phyloP scores from a whole-genome alignment of 257 asterid species.

The Gentiana dahurica region DNA sequence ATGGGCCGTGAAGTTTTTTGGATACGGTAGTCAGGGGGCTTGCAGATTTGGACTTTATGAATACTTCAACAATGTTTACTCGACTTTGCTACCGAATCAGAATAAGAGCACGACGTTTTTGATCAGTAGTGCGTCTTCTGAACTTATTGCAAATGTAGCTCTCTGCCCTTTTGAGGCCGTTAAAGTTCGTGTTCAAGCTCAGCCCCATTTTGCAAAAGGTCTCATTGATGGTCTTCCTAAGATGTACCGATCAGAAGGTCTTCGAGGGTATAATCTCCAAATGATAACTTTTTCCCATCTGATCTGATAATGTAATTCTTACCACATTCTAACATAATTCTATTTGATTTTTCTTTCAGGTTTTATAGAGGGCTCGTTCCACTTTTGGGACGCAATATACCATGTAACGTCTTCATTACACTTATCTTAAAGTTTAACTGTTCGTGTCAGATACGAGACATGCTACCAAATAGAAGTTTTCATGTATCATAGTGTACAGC shows the following conservation, averaged over 20 bases:
- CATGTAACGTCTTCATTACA: constrained; percentile 23
- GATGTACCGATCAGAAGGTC: constrained; percentile 28
- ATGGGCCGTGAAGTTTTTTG: constrained; percentile 37
- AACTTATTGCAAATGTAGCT: constrained; percentile 30
- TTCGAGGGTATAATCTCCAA: constrained; percentile 25
- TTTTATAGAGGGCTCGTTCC: constrained; percentile 37
- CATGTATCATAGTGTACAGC: not conserved
- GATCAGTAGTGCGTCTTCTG: constrained; percentile 34
- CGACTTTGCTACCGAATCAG: constrained; percentile 24
- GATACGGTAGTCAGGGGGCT: constrained; percentile 43
- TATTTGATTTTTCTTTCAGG: constrained; percentile 19
- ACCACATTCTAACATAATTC: too few species aligned
- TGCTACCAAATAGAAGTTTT: too few species aligned
- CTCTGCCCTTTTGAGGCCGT: constrained; percentile 44
- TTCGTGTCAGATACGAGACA: too few species aligned
- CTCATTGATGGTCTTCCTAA: constrained; percentile 34
- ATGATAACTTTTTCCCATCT: not conserved
- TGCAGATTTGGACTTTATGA: constrained; percentile 45
- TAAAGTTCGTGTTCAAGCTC: constrained; percentile 40
- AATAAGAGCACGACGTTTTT: constrained; percentile 28
- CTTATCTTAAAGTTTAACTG: not conserved
- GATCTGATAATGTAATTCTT: too few species aligned
- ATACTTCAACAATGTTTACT: constrained; percentile 31
- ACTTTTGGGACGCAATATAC: constrained; percentile 37
- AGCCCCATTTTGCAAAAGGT: constrained; percentile 35